These are phyloP conservation scores for Trametes sanguinea DNA, from an alignment of 768 basidiomycete genomes.

Conservation along the genomic window DNA sequence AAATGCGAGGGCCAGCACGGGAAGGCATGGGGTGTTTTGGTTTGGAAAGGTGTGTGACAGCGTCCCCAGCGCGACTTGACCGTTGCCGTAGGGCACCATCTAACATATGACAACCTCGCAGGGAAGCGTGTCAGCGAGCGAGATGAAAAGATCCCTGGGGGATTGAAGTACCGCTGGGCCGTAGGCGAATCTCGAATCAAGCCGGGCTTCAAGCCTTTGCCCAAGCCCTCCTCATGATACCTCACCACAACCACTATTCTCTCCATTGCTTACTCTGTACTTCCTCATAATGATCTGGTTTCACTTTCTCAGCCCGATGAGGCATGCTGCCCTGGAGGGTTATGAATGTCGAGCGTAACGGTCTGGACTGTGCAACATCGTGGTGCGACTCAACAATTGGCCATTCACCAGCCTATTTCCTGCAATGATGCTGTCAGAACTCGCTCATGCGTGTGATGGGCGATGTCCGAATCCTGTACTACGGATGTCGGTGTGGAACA, in stretches of 20 bases:
- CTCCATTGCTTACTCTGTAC: background rate
- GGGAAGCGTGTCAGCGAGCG: slow-evolving; percentile 60
- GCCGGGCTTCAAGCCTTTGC: slow-evolving; percentile 18
- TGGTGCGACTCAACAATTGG: too few relatives aligned
- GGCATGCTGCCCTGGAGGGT: background rate
- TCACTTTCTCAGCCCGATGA: background rate
- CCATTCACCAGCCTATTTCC: too few relatives aligned
- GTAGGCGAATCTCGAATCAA: slow-evolving; percentile 51
- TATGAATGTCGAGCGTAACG: too few relatives aligned
- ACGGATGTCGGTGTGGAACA: too few relatives aligned
- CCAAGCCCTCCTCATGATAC: slow-evolving; percentile 7
- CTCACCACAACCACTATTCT: too few relatives aligned
- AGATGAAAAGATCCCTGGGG: slow-evolving; percentile 68
- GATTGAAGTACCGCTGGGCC: slow-evolving; percentile 75
- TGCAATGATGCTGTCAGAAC: too few relatives aligned
- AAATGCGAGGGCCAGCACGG: slow-evolving; percentile 77
- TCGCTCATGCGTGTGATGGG: too few relatives aligned
- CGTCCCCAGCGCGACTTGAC: background rate
- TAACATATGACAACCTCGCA: slow-evolving; percentile 29
- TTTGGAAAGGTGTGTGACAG: slow-evolving; percentile 71
- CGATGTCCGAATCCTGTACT: too few relatives aligned
- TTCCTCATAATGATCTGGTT: slow-evolving; percentile 1
- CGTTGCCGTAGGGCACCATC: background rate
- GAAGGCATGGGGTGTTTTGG: slow-evolving; percentile 79
- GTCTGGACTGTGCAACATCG: too few relatives aligned